These are phyloP conservation scores for Eucalyptus microcorys DNA, from an alignment of 345 rosid genomes.

Conservation along the genomic window DNA sequence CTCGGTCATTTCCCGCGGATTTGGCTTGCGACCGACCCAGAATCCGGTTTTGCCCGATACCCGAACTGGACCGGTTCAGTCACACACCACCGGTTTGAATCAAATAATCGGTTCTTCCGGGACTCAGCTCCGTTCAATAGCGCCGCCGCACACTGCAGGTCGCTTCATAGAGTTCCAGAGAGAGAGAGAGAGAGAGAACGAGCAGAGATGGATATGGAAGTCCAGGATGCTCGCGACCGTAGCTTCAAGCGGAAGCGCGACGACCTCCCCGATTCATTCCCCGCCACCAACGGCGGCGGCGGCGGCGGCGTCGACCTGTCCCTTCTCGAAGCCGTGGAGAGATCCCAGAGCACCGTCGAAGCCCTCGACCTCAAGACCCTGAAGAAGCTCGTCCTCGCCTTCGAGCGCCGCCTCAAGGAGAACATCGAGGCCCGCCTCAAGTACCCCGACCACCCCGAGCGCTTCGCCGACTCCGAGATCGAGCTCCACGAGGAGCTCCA, in stretches of 20 bases:
- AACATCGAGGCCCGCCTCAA: slow-evolving; percentile 96
- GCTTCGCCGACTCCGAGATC: slow-evolving; percentile 81
- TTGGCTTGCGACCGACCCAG: neutral
- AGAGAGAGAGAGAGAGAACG: neutral
- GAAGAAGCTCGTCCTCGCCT: slow-evolving; percentile 80
- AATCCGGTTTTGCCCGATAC: neutral
- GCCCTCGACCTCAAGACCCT: slow-evolving; percentile 68
- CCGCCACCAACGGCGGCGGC: neutral
- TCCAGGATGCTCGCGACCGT: neutral
- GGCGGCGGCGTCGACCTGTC: slow-evolving; percentile 41
- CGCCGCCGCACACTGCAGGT: neutral
- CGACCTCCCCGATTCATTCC: neutral
- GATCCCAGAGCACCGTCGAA: slow-evolving; percentile 52
- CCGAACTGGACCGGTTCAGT: neutral
- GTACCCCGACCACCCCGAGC: slow-evolving; percentile 81
- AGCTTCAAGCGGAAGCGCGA: neutral
- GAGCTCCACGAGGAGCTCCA: slow-evolving; percentile 85
- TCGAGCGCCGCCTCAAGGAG: slow-evolving; percentile 94
- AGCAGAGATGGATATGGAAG: neutral
- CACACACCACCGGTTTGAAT: neutral
- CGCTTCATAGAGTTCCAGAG: neutral
- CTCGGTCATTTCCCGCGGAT: neutral
- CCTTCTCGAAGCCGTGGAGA: slow-evolving; percentile 81
- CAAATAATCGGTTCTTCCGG: neutral
- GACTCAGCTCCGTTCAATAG: neutral